Evolutionary conservation across 2,329 filamentous ascomycete genomes (phyloP), one percentile per base, ranked within the genome.

Genomic region (Colletotrichum filicis): DNA sequence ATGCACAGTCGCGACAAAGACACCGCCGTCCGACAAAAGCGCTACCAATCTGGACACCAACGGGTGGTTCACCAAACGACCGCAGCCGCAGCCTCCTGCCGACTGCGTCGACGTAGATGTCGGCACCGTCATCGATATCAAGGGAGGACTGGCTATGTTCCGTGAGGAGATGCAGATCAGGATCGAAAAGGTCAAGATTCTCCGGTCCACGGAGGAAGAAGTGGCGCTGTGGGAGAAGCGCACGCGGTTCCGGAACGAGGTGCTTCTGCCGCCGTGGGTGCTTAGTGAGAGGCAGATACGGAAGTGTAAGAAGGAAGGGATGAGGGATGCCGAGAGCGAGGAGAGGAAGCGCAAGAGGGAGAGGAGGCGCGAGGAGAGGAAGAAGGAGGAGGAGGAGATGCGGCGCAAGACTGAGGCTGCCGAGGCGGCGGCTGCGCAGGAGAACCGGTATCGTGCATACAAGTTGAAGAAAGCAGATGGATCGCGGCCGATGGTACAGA

Each of bases 151-250:
- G 19, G 82, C 78, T 5, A 78, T 81, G 0, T 92, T 86, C 73
- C 83, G 87, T 66, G 83, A 84, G 1, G 80, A 85, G 70, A 86
- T 80, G 76, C 89, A 91, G 77, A 82, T 92, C 74, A 85, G 85
- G 56, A 83, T 90, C 26, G 83, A 87, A 58, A 89, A 87, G 76
- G 80, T 90, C 68, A 77, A 79, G n/a, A 75, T 83, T 0, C 68
- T 92, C 4, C 79, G 78, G 28, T 85, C 86, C 57, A 92, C 90
- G 0, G 85, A 86, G 58, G 84, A 88, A 42, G 91, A 93, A 78
- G 82, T 92, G 4, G 79, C 78, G 8, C 88, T 91, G 9, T 93
- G 91, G 91, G 84, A 87, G 76, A 89, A 89, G 80, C 82, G 86
- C 57, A 75, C 79, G 22, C 80, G 79, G 35, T 91, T 92, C 77